Conservation (phyloP, 208 protist species). For the Leishmania amazonensis region DNA sequence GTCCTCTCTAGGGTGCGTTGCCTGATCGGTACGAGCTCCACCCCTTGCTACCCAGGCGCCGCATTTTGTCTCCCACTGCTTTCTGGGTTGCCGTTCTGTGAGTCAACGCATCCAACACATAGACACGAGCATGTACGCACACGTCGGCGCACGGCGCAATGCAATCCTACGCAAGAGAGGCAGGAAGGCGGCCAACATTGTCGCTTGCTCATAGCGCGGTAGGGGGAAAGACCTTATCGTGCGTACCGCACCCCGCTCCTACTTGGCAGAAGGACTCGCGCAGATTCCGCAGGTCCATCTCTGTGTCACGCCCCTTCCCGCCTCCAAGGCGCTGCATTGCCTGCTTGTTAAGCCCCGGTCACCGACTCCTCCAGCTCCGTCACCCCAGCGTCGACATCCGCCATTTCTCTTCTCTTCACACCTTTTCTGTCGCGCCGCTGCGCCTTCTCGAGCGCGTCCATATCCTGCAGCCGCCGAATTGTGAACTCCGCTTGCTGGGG, state of each 20-base stretch:
- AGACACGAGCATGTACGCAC: background rate
- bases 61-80: background rate
- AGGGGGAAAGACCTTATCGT: background rate
- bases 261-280: background rate
- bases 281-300: background rate
- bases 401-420: constrained; percentile 6
- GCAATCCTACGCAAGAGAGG: background rate
- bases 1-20: background rate
- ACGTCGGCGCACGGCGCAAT: background rate
- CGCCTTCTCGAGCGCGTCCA: constrained; percentile 10
- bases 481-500: background rate
- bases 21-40: background rate
- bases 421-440: background rate
- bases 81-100: background rate
- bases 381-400: constrained; percentile 6
- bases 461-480: constrained; percentile 22
- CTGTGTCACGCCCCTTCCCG: background rate
- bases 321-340: background rate
- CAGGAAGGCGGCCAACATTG: background rate
- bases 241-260: background rate
- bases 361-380: background rate
- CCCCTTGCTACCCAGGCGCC: background rate
- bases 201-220: background rate
- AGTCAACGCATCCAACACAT: background rate
- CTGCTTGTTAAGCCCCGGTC: background rate